These are phyloP conservation scores for Russula abietina DNA, from an alignment of 768 basidiomycete species.

Conservation along the genomic window DNA sequence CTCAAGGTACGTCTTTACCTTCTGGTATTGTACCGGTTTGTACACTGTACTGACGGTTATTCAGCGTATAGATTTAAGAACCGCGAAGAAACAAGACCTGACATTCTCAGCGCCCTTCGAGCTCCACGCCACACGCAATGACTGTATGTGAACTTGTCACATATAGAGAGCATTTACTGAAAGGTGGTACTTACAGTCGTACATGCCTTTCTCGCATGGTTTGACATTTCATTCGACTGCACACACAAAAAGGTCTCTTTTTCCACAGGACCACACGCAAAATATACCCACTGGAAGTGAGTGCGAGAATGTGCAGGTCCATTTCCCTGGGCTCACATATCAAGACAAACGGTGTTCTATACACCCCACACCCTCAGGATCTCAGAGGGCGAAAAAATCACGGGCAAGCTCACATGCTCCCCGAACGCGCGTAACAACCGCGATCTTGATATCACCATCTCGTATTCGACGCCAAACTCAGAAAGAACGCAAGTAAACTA, in stretches of 20 bases:
- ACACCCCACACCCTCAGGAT: constrained; percentile 74
- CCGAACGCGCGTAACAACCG: constrained; percentile 93
- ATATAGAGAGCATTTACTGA: not conserved
- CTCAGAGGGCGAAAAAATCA: constrained; percentile 63
- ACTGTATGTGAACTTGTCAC: constrained; percentile 54
- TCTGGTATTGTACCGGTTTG: not conserved
- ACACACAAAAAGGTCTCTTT: constrained; percentile 95
- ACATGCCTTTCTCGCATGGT: constrained; percentile 99
- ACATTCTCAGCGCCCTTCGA: constrained; percentile 77
- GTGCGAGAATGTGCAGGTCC: constrained; percentile 31
- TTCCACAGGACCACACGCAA: constrained; percentile 95
- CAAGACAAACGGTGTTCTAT: constrained; percentile 96
- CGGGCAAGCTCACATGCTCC: constrained; percentile 66
- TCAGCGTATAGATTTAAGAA: constrained; percentile 84
- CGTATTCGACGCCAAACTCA: constrained; percentile 43
- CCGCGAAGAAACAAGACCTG: constrained; percentile 93
- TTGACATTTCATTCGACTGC: constrained; percentile 92
- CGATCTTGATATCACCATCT: constrained; percentile 85
- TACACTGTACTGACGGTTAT: constrained; percentile 9
- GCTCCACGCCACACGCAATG: constrained; percentile 78
- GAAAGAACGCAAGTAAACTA: constrained; percentile 47
- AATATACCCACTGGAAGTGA: constrained; percentile 95
- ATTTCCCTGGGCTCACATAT: constrained; percentile 4
- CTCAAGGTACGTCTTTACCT: constrained; percentile 57
- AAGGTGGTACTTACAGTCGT: constrained; percentile 49